Evolutionary conservation across 192 early-diverging fungal genomes (phyloP).

Genomic region (Coemansia sp.): DNA sequence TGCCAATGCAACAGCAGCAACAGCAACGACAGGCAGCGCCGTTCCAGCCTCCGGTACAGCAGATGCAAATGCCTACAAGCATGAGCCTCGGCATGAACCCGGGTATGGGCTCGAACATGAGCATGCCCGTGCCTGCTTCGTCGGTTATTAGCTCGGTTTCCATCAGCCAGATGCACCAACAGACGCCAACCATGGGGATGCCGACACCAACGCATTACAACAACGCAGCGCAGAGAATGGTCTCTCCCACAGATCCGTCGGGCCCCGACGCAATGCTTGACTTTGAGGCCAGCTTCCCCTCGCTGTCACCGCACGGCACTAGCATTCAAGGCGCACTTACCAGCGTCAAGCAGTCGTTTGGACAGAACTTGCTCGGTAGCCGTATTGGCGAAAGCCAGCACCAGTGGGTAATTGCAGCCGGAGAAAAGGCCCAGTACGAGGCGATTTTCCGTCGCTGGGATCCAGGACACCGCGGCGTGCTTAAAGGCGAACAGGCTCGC

Average conservation of each 20-base stretch:
- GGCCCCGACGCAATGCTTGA: conserved; percentile 23
- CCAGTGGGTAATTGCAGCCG: conserved; percentile 37
- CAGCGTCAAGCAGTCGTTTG: conserved; percentile 41
- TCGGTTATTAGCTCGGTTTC: not conserved
- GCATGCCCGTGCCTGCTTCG: not conserved
- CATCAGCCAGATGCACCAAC: conserved; percentile 2
- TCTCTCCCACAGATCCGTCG: not conserved
- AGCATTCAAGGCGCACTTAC: conserved; percentile 16
- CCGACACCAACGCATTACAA: conserved; percentile 4
- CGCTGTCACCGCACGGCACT: conserved; percentile 12
- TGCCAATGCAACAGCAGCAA: conserved; percentile 9
- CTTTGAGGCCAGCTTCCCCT: conserved; percentile 41
- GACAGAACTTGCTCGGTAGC: conserved; percentile 20
- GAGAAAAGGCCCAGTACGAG: conserved; percentile 44
- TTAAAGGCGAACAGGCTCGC: conserved; percentile 58
- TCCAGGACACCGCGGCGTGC: conserved; percentile 45
- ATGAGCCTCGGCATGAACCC: not conserved
- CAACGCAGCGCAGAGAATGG: not conserved
- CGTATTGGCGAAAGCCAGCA: conserved; percentile 33
- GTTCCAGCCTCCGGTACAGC: conserved; percentile 6
- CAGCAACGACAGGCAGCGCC: conserved; percentile 1
- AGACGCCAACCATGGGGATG: not conserved
- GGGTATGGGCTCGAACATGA: not conserved
- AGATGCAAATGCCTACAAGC: conserved; percentile 7
- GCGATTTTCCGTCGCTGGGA: conserved; percentile 58